Percentiles rank a stretch among this genome's conserved stretches.
Evolutionary conservation across 2,329 filamentous ascomycete species (phyloP).

Genomic region (Hortaea sp.): DNA sequence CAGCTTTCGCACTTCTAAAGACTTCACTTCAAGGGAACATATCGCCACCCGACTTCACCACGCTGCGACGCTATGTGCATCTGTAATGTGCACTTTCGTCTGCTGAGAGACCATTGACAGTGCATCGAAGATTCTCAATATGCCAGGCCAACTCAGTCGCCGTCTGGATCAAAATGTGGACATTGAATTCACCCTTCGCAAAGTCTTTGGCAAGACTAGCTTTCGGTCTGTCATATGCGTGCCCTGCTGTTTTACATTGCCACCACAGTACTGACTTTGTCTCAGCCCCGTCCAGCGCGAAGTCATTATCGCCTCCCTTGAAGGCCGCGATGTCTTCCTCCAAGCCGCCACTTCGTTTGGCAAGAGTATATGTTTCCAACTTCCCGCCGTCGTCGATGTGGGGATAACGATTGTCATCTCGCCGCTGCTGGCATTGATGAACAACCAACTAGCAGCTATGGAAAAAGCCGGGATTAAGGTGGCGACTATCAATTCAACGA

Average conservation of each 20-base stretch:
- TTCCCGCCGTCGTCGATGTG: conserved; percentile 77
- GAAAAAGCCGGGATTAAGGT: conserved; percentile 66
- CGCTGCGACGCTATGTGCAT: no score
- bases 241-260: neutral
- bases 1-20: no score
- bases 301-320: conserved; percentile 71
- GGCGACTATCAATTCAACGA: conserved; percentile 79
- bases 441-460: conserved; percentile 82
- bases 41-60: no score
- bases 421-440: conserved; percentile 82
- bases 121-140: conserved; percentile 2
- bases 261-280: neutral
- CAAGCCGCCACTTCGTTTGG: conserved; percentile 87
- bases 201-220: conserved; percentile 23
- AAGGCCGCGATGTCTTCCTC: conserved; percentile 82
- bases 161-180: conserved; percentile 23
- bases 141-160: conserved; percentile 15
- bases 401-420: conserved; percentile 89
- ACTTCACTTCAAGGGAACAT: no score
- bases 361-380: conserved; percentile 86
- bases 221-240: conserved; percentile 20
- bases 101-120: no score
- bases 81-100: no score
- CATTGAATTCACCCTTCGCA: conserved; percentile 28
- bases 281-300: conserved; percentile 72